Base-by-base conservation (phyloP, 2,329 filamentous ascomycete species). In the Diaporthe citriasiana region DNA sequence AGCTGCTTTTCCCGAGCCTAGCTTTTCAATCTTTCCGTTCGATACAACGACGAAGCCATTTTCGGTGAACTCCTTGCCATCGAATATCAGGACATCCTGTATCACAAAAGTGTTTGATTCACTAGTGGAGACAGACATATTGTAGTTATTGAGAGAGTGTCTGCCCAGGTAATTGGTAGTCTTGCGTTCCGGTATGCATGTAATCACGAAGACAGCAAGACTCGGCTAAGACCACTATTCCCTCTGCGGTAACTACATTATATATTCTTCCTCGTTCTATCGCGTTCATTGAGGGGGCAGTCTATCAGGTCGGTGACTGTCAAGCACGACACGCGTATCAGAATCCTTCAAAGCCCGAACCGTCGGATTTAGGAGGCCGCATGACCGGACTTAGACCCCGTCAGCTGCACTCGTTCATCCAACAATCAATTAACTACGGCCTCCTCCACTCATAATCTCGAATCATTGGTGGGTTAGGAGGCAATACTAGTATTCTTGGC, bases 401-500 rank as follows among this genome's bases (percentile, higher is more conserved):
- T 57, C 10, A n/a, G 35, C 38, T 33, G 17, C n/a, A 35, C 30
- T 13, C 30, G 15, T 22, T n/a, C 50, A 25, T 51, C 66, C n/a
- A 5, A 33, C 17, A 4, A 22, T 33, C 25, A 33, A 9, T 6
- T 2, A 17, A 30, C 17, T 10, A 17, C 25, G 22, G 10, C 22
- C 38, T 22, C 9, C 25, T 45, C 17, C 5, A n/a, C 25, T 7
- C 19, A 9, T 19, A 13, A 7, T 40, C 10, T 17, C 15, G n/a
- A 60, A 27, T 35, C 12, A 65, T 65, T 33, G 17, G 42, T 25
- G 47, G 40, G 7, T 10, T 35, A 10, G 19, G 19, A 59, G 22
- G 6, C 51, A 65, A 65, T 65, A 35, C 17, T 59, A 65, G 50
- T 65, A 35, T n/a, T 59, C 53, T 59, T 47, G 40, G 51, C 68